Evolutionary conservation across 2,329 filamentous ascomycete genomes (phyloP), one percentile per base, ranked within the genome.

Genomic region (Penicillium sumatraense): DNA sequence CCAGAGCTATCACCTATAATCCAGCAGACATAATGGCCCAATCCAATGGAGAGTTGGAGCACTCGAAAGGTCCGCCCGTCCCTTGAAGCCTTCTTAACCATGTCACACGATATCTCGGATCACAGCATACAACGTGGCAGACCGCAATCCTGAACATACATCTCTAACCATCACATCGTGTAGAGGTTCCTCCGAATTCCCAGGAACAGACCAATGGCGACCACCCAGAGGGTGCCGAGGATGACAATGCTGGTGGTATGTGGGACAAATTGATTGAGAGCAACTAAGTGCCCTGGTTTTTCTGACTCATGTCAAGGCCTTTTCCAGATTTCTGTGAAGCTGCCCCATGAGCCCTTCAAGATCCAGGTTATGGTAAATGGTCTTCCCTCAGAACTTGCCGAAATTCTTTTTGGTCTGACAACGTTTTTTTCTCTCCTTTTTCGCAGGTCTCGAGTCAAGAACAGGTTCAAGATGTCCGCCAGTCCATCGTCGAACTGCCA

Each of bases 401-500:
- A 24, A 24, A 41, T 2, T 26, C 7, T 5, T n/a, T 57, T 66
- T 14, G 57, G 66, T 73, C 56, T 76, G 59, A 56, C 51, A 54
- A 53, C 57, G 27, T 42, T 31, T 18, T 51, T 51, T 58, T 53
- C 45, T 35, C 51, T 31, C 29, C 9, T 31, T 10, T 29, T 38
- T 6, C 6, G 8, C 67, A 95, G 90, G 90, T 96, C 53, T 93
- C 91, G 38, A 88, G 88, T 63, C 90, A 96, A 81, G 96, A 99
- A 78, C 93, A 97, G 75, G 89, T 98, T 58, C 95, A 98, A 77
- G 95, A 99, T 81, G 88, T 99, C 67, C 90, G 95, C 64, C 95
- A 98, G 78, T 93, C 93, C 59, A 90, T 99, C 72, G 92, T 97
- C 78, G 95, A 99, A 77, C 84, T 92, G 47, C 95, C 95, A 5